phyloP scores from a whole-genome alignment of 176 grass and related monocot genomes.

The Chloris gayana region DNA sequence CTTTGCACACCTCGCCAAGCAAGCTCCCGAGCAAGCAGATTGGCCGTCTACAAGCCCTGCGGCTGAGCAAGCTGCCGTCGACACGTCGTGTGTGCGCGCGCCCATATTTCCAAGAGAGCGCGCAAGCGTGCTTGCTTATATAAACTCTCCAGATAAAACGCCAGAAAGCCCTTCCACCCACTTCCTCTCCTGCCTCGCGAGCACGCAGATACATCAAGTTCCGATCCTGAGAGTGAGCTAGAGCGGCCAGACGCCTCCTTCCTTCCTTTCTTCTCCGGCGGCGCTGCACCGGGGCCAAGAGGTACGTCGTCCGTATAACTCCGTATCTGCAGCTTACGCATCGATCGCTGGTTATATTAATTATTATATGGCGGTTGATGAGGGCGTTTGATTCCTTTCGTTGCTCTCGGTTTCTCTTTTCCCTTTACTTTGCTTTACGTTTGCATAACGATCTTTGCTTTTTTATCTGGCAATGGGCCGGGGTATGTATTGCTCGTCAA shows the following conservation, averaged over 20 bases:
- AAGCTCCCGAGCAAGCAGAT: neutral
- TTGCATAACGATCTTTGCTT: neutral
- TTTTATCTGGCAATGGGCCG: neutral
- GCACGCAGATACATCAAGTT: neutral
- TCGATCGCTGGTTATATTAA: too few relatives aligned
- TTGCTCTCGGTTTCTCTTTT: neutral
- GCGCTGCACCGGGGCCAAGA: neutral
- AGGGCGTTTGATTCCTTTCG: neutral
- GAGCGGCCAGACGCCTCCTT: too few relatives aligned
- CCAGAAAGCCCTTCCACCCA: neutral
- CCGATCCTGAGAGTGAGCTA: too few relatives aligned
- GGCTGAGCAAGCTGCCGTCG: neutral
- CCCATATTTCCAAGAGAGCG: too few relatives aligned
- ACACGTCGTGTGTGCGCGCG: neutral
- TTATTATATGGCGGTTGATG: too few relatives aligned
- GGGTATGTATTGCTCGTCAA: neutral
- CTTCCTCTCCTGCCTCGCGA: neutral
- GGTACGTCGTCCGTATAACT: neutral
- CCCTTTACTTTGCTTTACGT: neutral
- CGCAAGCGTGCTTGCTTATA: too few relatives aligned
- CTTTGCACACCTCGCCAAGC: neutral
- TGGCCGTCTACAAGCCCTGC: neutral
- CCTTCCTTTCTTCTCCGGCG: slow-evolving; percentile 2
- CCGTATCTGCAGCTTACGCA: too few relatives aligned
- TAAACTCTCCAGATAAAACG: too few relatives aligned